Evolutionary conservation across 106 monocot genomes (phyloP), one percentile per base, ranked within the genome.

Genomic region (Platanthera zijinensis): DNA sequence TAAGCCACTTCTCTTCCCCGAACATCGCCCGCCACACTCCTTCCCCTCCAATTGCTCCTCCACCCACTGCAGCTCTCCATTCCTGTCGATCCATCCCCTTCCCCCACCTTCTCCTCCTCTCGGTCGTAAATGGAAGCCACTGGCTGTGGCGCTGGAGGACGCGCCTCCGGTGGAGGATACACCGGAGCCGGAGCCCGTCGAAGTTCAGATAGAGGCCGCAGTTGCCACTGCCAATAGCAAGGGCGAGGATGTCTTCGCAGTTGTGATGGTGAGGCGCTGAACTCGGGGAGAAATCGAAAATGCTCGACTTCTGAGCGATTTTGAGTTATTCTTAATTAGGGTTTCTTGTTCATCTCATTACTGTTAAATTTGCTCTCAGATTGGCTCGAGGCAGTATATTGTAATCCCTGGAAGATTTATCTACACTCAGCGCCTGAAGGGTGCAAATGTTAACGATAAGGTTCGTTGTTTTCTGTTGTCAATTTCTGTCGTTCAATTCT

Each of bases 361-460:
- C 39, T 54, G 51, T 13, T 77, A 13, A 63, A 19, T 39, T 18
- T 70, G 4, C 32, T 82, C 17, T 73, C 74, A 97, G 97, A 79
- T 97, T 72, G 97, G 97, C 15, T 86, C 86, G 17, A 78, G 91
- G 52, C 97, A 97, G 77, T 97, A 97, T 78, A 97, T 97, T 82
- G 97, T 97, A 62, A 81, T 89, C 71, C 97, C 93, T 48, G 97
- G 97, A 51, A 70, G 97, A 11, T 94, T 86, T 81, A 64, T 97
- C 76, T 86, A 86, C 49, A 89, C 89, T 0, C 97, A 97, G 77
- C 89, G 97, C 76, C 85, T 97, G 54, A 97, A 97, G 80, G 97
- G 82, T 12, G 97, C 97, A 19, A 91, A 88, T 85, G 94, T 85
- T 12, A 82, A 94, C 84, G 97, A 97, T 52, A 89, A 97, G 97